A percentile compares a stretch with the other conserved stretches of the same genome.
Conservation (phyloP, 495 filamentous ascomycete species). For the Aspergillus saccharolyticus region DNA sequence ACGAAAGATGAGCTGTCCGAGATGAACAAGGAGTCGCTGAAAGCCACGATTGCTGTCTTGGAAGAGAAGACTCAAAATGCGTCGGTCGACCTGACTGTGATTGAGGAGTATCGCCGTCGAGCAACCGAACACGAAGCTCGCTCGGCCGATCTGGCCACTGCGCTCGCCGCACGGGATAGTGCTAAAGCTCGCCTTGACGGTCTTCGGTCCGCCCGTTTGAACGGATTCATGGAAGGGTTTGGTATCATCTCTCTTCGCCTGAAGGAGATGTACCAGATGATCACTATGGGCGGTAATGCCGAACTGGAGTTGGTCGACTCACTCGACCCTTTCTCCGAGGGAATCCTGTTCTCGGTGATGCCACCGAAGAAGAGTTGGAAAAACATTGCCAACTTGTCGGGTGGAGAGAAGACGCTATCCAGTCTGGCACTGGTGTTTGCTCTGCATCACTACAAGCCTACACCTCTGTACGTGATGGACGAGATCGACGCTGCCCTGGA, state of each 20-base stretch:
- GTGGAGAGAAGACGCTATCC: slow-evolving; percentile 95
- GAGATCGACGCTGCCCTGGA: slow-evolving; percentile 98
- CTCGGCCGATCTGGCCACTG: slow-evolving; percentile 69
- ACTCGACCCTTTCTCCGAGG: slow-evolving; percentile 93
- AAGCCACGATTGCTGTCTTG: slow-evolving; percentile 79
- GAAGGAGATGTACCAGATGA: slow-evolving; percentile 99
- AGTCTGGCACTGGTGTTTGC: slow-evolving; percentile 94
- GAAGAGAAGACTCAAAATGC: slow-evolving; percentile 91
- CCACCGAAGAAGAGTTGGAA: slow-evolving; percentile 99
- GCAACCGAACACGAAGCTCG: slow-evolving; percentile 81
- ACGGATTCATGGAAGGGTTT: slow-evolving; percentile 99
- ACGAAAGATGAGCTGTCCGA: slow-evolving; percentile 89
- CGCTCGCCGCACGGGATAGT: slow-evolving; percentile 70
- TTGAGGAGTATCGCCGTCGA: slow-evolving; percentile 87
- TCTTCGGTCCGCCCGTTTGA: slow-evolving; percentile 78
- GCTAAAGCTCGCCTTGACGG: slow-evolving; percentile 90
- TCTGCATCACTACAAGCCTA: slow-evolving; percentile 96
- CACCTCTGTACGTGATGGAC: slow-evolving; percentile 98
- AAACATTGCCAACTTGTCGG: slow-evolving; percentile 91
- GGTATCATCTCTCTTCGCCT: slow-evolving; percentile 87
- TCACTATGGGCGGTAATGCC: slow-evolving; percentile 98
- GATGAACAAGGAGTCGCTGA: slow-evolving; percentile 82
- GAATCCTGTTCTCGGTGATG: slow-evolving; percentile 96
- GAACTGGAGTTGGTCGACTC: slow-evolving; percentile 95
- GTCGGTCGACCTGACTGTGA: slow-evolving; percentile 83